phyloP scores from a whole-genome alignment of 129 eudicot species.

The Ambrosia trifida region DNA sequence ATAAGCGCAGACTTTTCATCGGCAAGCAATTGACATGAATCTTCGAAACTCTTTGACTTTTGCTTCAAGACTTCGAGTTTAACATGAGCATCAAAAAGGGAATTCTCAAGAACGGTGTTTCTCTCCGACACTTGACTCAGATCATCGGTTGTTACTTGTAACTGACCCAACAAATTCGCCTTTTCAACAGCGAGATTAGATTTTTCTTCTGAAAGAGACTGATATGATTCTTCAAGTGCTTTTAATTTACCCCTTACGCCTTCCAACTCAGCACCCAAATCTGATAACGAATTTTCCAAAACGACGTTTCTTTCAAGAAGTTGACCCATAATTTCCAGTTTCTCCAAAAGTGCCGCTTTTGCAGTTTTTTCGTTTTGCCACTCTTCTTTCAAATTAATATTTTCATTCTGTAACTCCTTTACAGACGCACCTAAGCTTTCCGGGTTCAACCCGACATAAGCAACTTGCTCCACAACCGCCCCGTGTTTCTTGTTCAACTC shows the following conservation, averaged over 20 bases:
- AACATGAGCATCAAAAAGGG: slow-evolving; percentile 56
- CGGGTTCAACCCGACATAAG: slow-evolving; percentile 53
- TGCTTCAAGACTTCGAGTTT: slow-evolving; percentile 66
- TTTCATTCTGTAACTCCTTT: slow-evolving; percentile 58
- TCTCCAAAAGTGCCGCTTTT: slow-evolving; percentile 53
- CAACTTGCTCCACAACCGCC: slow-evolving; percentile 54
- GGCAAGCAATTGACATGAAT: slow-evolving; percentile 59
- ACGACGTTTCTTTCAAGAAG: slow-evolving; percentile 66
- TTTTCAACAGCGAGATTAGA: slow-evolving; percentile 63
- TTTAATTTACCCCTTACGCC: slow-evolving; percentile 11
- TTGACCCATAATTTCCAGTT: slow-evolving; percentile 51
- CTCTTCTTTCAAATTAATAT: slow-evolving; percentile 44
- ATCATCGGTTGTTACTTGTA: slow-evolving; percentile 53
- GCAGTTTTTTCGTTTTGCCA: slow-evolving; percentile 49
- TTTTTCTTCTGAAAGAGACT: slow-evolving; percentile 30
- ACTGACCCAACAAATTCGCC: slow-evolving; percentile 43
- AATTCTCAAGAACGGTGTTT: slow-evolving; percentile 55
- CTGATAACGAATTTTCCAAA: slow-evolving; percentile 69
- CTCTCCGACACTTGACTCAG: slow-evolving; percentile 52
- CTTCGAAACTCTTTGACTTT: slow-evolving; percentile 58
- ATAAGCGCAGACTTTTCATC: slow-evolving; percentile 56
- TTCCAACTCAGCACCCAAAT: slow-evolving; percentile 51
- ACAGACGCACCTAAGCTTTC: slow-evolving; percentile 58
- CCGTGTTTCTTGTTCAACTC: slow-evolving; percentile 49
- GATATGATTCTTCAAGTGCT: slow-evolving; percentile 11